These are phyloP conservation scores for Maudiozyma humilis DNA, from an alignment of 1,139 yeast species.

Conservation along the genomic window DNA sequence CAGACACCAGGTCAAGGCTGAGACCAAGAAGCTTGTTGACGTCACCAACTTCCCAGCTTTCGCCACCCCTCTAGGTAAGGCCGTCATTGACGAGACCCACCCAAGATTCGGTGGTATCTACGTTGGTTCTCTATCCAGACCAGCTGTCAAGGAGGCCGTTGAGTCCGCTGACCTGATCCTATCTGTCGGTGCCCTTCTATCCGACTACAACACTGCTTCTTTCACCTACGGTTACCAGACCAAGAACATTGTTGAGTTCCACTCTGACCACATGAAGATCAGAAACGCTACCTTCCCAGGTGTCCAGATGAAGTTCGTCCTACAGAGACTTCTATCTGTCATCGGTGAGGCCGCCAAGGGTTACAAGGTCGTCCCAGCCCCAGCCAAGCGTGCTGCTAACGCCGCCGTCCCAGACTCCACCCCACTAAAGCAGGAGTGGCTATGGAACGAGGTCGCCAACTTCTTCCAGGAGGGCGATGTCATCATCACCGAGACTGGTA, in stretches of 20 bases:
- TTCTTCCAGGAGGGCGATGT: conserved; percentile 76
- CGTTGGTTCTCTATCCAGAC: conserved; percentile 72
- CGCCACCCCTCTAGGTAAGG: conserved; percentile 88
- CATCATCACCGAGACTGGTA: conserved; percentile 79
- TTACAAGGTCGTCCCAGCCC: conserved; percentile 42
- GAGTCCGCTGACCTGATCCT: conserved; percentile 68
- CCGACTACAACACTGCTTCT: conserved; percentile 86
- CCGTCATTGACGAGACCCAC: conserved; percentile 63
- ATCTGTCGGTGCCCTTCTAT: conserved; percentile 74
- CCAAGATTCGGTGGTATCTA: conserved; percentile 79
- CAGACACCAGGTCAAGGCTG: conserved; percentile 59
- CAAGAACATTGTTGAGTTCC: conserved; percentile 74
- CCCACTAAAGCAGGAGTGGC: conserved; percentile 61
- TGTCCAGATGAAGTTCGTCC: conserved; percentile 64
- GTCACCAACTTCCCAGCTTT: conserved; percentile 72
- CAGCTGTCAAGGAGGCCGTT: conserved; percentile 67
- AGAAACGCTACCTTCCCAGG: conserved; percentile 68
- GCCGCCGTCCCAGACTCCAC: conserved; percentile 34
- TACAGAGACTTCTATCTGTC: conserved; percentile 39
- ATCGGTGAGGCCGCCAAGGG: conserved; percentile 34
- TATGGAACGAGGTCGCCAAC: conserved; percentile 67
- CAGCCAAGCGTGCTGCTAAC: conserved; percentile 39
- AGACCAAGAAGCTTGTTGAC: conserved; percentile 54
- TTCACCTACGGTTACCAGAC: conserved; percentile 75
- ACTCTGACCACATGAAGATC: conserved; percentile 73